phyloP scores from a whole-genome alignment of 2,329 filamentous ascomycete genomes.

The Dactylonectria estremocensis region DNA sequence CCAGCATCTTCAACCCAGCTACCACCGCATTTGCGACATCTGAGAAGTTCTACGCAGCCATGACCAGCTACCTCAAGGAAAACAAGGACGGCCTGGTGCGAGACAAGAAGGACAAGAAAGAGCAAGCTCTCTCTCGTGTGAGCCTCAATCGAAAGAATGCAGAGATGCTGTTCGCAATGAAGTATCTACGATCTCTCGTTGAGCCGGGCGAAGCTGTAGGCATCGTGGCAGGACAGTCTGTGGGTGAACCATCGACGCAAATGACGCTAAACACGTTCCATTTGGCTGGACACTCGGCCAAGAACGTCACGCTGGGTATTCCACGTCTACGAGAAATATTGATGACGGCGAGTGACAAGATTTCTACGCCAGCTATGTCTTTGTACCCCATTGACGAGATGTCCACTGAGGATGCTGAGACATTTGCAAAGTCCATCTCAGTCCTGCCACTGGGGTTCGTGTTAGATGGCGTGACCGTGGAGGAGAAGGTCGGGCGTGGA shows the following conservation, averaged over 20 bases:
- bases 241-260: slow-evolving; percentile 97
- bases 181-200: slow-evolving; percentile 92
- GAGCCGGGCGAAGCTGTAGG: slow-evolving; percentile 97
- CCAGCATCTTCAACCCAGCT: slow-evolving; percentile 81
- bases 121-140: slow-evolving; percentile 52
- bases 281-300: slow-evolving; percentile 97
- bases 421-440: slow-evolving; percentile 93
- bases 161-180: slow-evolving; percentile 88
- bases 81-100: slow-evolving; percentile 77
- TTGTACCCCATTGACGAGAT: slow-evolving; percentile 83
- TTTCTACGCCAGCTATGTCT: slow-evolving; percentile 93
- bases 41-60: slow-evolving; percentile 83
- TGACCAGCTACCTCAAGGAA: slow-evolving; percentile 83
- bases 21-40: slow-evolving; percentile 89
- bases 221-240: slow-evolving; percentile 95
- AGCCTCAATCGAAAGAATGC: slow-evolving; percentile 79
- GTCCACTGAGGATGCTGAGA: slow-evolving; percentile 76
- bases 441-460: slow-evolving; percentile 87
- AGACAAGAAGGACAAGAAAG: slow-evolving; percentile 59
- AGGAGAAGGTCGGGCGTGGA: slow-evolving; percentile 83
- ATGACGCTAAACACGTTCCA: slow-evolving; percentile 99
- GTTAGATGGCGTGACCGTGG: slow-evolving; percentile 84
- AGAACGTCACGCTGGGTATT: slow-evolving; percentile 99
- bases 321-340: slow-evolving; percentile 96
- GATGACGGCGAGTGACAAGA: slow-evolving; percentile 93